phyloP scores from a whole-genome alignment of 345 rosid genomes.

The Camelina sativa region DNA sequence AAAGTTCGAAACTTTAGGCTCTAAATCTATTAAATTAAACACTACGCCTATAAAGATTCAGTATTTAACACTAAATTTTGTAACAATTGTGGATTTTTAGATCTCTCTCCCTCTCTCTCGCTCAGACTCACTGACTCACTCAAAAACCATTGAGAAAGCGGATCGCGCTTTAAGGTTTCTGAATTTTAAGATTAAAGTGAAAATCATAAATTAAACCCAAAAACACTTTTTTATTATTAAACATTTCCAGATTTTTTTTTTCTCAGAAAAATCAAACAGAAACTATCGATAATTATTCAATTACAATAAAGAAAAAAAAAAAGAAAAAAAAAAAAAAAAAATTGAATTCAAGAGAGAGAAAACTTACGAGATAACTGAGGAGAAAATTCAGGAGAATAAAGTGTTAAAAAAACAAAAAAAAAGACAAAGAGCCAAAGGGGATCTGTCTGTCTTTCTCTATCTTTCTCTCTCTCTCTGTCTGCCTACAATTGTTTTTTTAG shows the following conservation, averaged over 20 bases:
- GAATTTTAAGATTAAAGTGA: neutral
- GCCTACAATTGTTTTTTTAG: too few relatives aligned
- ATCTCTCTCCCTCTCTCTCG: neutral
- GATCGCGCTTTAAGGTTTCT: neutral
- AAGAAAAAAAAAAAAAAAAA: neutral
- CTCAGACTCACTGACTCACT: neutral
- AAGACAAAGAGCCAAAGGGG: neutral
- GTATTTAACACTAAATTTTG: neutral
- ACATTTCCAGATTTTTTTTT: neutral
- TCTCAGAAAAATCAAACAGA: neutral
- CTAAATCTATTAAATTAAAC: neutral
- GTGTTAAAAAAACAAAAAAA: neutral
- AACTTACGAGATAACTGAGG: neutral
- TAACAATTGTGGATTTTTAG: neutral
- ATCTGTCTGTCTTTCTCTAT: too few relatives aligned
- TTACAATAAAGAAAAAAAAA: too few relatives aligned
- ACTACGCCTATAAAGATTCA: neutral
- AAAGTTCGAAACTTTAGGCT: neutral
- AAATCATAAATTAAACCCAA: neutral
- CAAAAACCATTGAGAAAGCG: neutral
- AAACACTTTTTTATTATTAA: neutral
- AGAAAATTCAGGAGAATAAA: neutral
- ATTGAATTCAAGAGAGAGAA: neutral
- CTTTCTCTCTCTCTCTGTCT: too few relatives aligned
- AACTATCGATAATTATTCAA: neutral